Base-by-base conservation (phyloP, 805 yeast species). In the Wickerhamomyces pijperi region DNA sequence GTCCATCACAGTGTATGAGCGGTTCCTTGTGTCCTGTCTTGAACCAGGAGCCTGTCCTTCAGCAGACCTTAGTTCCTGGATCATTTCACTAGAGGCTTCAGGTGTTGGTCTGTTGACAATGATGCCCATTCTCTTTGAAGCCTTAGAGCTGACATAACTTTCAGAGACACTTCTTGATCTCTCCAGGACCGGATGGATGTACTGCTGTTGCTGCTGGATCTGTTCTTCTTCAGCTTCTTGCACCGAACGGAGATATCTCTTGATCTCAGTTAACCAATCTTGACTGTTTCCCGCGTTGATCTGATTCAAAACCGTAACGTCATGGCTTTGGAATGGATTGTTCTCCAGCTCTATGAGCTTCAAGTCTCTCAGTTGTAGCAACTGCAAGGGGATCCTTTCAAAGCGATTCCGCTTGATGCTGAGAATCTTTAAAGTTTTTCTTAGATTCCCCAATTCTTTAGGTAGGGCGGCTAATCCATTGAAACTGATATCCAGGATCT, bases 81-180 rank as follows among this genome's bases (percentile, higher is more conserved):
- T 12, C 9, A 12, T 4, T 25, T 25, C 29, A 12, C 13, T 25
- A 4, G 14, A 7, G 4, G 29, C 4, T 25, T 25, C 29, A 4
- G 4, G n/a, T 9, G 12, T 25, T 28, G 54, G 48, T 43, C 55
- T 49, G 39, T 72, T 74, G 38, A 74, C 71, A 31, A 82, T 75
- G 39, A 82, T 70, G 0, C 88, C 90, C 87, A 79, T 81, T 45
- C 90, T 64, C 51, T 81, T 75, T 0, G 84, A 74, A 4, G 85
- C 83, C 40, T 76, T 68, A n/a, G 82, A 69, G 7, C 78, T 64
- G n/a, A 62, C 63, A 25, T 62, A 55, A 33, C 63, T 61, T 42
- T 68, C 71, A 2, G 73, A 57, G 16, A 60, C 59, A 35, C 64
- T 59, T 36, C 68, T 41, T 23, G 58, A 54, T 41, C 58, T 45